Evolutionary conservation across 495 filamentous ascomycete genomes (phyloP), one percentile per base, ranked within the genome.

Genomic region (Stereocaulon alpinum): DNA sequence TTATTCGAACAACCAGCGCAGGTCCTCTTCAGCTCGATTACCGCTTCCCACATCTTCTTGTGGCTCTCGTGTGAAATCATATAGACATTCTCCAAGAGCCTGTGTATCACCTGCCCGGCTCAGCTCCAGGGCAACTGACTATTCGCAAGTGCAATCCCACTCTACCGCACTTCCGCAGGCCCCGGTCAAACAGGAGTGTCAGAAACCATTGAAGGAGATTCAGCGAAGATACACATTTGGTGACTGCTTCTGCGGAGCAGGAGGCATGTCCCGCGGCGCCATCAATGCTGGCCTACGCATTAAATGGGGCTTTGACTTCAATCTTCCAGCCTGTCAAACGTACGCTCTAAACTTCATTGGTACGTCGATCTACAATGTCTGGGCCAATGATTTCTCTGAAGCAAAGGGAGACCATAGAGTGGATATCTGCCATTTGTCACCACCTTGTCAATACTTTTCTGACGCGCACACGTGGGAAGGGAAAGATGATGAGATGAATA

Each of bases 371-470:
- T 76, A 79, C 51, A 20, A 74, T 2, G 65, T 73, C 20, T 68
- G 75, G 2, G 78, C 79, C 6, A 65, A 78, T 40, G 66, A 82
- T 9, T 80, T 89, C 66, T 6, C 74, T 49, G 17, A 67, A 59
- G 57, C 57, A 45, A n/a, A 62, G 43, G 30, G 64, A 12, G 60
- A 72, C 55, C 55, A 73, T 18, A 67, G 66, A 24, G 79, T 88
- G 0, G 90, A 96, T 63, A 73, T 95, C 20, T 73, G 86, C 2
- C 91, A 96, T 57, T 68, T 92, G 0, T 93, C 88, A 0, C 89
- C 89, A 0, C 91, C 92, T 0, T 97, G 92, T 53, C 88, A 93
- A 60, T 81, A 80, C 7, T 95, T 85, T 70, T 94, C 88, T 0
- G 82, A 83, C 0, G 88, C 87, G 0, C 87, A 96, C 58, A 92